Conservation (phyloP, 805 yeast species). For the Ogataea naganishii region DNA sequence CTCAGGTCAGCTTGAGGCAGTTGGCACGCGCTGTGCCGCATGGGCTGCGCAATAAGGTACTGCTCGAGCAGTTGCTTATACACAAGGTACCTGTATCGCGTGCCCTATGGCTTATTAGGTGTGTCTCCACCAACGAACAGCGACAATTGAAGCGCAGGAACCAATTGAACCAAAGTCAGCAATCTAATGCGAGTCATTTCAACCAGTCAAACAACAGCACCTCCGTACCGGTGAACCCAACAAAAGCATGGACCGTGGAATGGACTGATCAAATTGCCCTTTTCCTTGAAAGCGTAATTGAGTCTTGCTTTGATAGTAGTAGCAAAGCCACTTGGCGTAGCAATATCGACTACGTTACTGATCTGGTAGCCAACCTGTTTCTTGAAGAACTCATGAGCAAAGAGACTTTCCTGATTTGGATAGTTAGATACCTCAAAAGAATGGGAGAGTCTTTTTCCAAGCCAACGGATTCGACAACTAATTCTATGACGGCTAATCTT, state of each 20-base stretch:
- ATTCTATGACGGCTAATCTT: constrained; percentile 5
- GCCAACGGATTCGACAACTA: constrained; percentile 1
- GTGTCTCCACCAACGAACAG: constrained; percentile 76
- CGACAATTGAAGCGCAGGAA: constrained; percentile 48
- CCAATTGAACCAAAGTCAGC: constrained; percentile 23
- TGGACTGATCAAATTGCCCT: constrained; percentile 84
- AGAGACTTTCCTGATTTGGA: constrained; percentile 53
- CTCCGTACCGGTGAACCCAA: constrained; percentile 22
- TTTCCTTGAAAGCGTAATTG: constrained; percentile 43
- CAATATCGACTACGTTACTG: constrained; percentile 51
- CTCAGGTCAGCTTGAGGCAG: constrained; percentile 53
- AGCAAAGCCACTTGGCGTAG: constrained; percentile 32
- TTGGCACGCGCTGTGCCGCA: constrained; percentile 82
- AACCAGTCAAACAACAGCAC: constrained; percentile 2
- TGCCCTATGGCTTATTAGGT: constrained; percentile 86
- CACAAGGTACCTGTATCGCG: constrained; percentile 68
- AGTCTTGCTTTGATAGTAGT: constrained; percentile 25
- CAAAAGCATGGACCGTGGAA: constrained; percentile 64
- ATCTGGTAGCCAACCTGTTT: constrained; percentile 56
- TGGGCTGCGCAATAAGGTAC: constrained; percentile 66
- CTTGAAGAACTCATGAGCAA: constrained; percentile 60
- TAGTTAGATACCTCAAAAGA: constrained; percentile 40
- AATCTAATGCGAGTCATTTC: constrained; percentile 5
- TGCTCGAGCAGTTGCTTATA: constrained; percentile 64
- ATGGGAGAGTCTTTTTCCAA: constrained; percentile 9